Conservation (phyloP, 495 filamentous ascomycete genomes). For the Friedmanniomyces endolithicus region DNA sequence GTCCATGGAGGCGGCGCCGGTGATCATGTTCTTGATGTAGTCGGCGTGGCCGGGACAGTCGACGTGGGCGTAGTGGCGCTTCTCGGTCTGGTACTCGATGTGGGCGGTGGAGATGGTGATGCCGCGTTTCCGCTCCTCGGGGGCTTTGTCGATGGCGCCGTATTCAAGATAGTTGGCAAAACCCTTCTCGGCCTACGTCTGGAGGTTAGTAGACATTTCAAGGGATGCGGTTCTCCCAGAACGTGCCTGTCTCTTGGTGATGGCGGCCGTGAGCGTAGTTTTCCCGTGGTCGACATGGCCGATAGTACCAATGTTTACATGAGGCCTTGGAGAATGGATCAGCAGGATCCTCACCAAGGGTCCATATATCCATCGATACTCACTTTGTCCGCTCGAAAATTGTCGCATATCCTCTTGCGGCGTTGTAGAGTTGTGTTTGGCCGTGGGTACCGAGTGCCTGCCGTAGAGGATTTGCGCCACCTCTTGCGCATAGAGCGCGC, state of each 20-base stretch:
- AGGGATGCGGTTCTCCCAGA: not conserved
- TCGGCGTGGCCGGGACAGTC: slow-evolving; percentile 99
- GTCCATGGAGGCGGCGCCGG: slow-evolving; percentile 93
- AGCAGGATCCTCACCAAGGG: too few relatives aligned
- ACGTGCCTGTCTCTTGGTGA: not conserved
- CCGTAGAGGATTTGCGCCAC: slow-evolving; percentile 29
- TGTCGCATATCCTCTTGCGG: slow-evolving; percentile 53
- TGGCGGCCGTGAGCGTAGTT: slow-evolving; percentile 2
- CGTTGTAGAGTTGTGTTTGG: slow-evolving; percentile 49
- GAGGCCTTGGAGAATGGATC: too few relatives aligned
- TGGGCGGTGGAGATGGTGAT: slow-evolving; percentile 98
- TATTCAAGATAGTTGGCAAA: slow-evolving; percentile 90
- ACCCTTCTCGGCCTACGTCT: slow-evolving; percentile 89
- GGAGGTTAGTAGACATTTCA: slow-evolving; percentile 56
- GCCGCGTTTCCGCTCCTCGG: slow-evolving; percentile 98
- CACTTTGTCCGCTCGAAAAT: too few relatives aligned
- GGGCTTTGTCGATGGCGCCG: slow-evolving; percentile 94
- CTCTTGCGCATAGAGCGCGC: slow-evolving; percentile 26
- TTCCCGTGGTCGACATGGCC: slow-evolving; percentile 99
- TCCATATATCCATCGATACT: too few relatives aligned
- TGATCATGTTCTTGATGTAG: slow-evolving; percentile 99
- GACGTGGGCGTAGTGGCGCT: slow-evolving; percentile 95
- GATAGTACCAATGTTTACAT: slow-evolving; percentile 98
- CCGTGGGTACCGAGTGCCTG: slow-evolving; percentile 47
- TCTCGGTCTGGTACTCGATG: slow-evolving; percentile 90